Conservation (phyloP, 768 basidiomycete species). For the Leccinum variicolor region DNA sequence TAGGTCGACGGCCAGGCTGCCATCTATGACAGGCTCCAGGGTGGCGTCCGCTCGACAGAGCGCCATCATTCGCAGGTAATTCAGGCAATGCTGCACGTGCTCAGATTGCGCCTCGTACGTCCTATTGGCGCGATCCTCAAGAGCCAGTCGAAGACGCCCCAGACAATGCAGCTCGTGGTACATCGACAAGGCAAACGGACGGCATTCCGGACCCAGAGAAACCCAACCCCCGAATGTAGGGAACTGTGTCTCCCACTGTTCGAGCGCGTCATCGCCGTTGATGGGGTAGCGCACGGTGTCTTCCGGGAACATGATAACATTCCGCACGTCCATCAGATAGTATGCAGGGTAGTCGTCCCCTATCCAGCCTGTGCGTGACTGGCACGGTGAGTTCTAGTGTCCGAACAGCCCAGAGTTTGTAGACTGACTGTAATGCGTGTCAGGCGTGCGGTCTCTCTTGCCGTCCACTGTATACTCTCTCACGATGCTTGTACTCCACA, state of each 20-base stretch:
- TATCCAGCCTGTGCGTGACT: slow-evolving; percentile 17
- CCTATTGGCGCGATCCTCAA: slow-evolving; percentile 13
- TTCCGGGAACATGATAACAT: slow-evolving; percentile 24
- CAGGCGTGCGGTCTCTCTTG: neutral
- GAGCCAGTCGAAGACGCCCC: slow-evolving; percentile 25
- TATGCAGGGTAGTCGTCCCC: slow-evolving; percentile 27
- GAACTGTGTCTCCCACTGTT: slow-evolving; percentile 24
- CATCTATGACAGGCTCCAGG: slow-evolving; percentile 38
- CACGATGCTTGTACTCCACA: slow-evolving; percentile 18
- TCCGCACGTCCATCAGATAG: slow-evolving; percentile 22
- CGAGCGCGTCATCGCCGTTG: slow-evolving; percentile 18
- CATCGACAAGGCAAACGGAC: slow-evolving; percentile 34
- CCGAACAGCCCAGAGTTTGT: neutral
- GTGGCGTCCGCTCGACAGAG: slow-evolving; percentile 48
- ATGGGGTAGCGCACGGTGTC: slow-evolving; percentile 26
- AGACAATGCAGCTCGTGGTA: slow-evolving; percentile 40
- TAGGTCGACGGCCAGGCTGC: slow-evolving; percentile 16
- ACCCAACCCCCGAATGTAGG: slow-evolving; percentile 23
- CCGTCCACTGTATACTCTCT: neutral
- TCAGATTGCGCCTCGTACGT: slow-evolving; percentile 15
- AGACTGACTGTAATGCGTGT: slow-evolving; percentile 19
- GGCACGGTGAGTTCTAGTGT: neutral
- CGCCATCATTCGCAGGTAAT: slow-evolving; percentile 44
- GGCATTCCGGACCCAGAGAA: slow-evolving; percentile 26
- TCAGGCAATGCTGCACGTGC: slow-evolving; percentile 43